Evolutionary conservation across 495 filamentous ascomycete species (phyloP), one percentile per base, ranked within the genome.

Genomic region (Chaetomium tenue): DNA sequence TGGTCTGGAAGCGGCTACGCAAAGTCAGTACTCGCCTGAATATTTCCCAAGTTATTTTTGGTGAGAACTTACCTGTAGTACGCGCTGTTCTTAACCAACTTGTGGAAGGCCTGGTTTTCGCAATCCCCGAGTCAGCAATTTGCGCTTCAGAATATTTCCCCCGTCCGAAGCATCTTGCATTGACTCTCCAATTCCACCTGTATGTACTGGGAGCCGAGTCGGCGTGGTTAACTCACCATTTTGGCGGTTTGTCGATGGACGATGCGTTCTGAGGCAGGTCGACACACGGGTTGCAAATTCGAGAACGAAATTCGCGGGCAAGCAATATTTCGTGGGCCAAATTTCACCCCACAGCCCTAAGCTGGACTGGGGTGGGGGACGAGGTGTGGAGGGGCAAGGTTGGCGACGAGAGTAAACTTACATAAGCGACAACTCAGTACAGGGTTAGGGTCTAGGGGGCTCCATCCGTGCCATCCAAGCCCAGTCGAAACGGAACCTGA

Each of bases 81-180:
- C 72, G 93, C 89, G 81, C 88, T 89, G 84, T 88, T 93, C 89
- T 98, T 98, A 80, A 94, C 86, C 72, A 84, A 79, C 88, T 98
- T 98, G 85, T 90, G 87, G 91, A 92, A 96, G 80, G 87, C 77
- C 94, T 98, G 78, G 73, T 77, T 48, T 61, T 77, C 66, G 62
- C 74, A 65, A 76, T 76, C 75, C 75, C 83, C 86, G 90, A 96
- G 90, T 96, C 92, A 96, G 92, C 91, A 96, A 95, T 95, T 95
- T 85, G 83, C 92, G 91, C 91, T 96, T 95, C 92, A 96, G 91
- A 90, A 71, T 66, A 68, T 59, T 69, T 64, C 72, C 77, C 72
- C 68, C 75, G 70, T 89, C 91, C 91, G 92, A 94, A 96, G 91
- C 91, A 91, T 91, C 89, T 94, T 97, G 92, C 92, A 86, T 81